These are phyloP conservation scores for Eucommia ulmoides DNA, from an alignment of 257 asterid species.

Conservation along the genomic window DNA sequence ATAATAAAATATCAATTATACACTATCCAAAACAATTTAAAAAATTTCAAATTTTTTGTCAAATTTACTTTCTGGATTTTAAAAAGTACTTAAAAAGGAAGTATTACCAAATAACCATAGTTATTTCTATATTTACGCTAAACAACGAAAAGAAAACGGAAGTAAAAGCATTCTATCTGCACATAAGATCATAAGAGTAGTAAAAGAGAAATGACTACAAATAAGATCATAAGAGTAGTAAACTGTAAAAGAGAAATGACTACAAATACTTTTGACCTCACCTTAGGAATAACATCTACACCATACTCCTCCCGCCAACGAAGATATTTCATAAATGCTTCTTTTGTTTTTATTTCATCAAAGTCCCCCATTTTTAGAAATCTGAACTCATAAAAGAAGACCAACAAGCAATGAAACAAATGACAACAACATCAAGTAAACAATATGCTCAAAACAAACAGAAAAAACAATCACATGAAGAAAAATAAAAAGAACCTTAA, in stretches of 20 bases:
- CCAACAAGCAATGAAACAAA: no score
- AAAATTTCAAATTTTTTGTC: no score
- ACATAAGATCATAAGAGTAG: not conserved
- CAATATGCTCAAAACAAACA: no score
- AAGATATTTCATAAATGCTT: constrained; percentile 37
- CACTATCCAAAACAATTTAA: no score
- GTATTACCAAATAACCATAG: no score
- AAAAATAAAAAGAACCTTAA: no score
- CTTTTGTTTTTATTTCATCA: constrained; percentile 43
- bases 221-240: no score
- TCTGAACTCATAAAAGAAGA: constrained; percentile 33
- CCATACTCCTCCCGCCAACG: constrained; percentile 63
- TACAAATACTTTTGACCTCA: not conserved
- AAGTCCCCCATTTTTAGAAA: constrained; percentile 70
- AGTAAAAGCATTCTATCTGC: not conserved
- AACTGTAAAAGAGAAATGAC: not conserved
- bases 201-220: not conserved
- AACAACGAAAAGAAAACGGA: not conserved
- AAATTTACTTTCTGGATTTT: no score
- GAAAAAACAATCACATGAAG: no score
- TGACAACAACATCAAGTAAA: no score
- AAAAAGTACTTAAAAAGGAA: no score
- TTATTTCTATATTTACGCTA: not conserved
- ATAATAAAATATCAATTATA: no score
- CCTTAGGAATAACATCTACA: constrained; percentile 45